These are phyloP conservation scores for Termitomyces sp. DNA, from an alignment of 768 basidiomycete genomes.

Conservation along the genomic window DNA sequence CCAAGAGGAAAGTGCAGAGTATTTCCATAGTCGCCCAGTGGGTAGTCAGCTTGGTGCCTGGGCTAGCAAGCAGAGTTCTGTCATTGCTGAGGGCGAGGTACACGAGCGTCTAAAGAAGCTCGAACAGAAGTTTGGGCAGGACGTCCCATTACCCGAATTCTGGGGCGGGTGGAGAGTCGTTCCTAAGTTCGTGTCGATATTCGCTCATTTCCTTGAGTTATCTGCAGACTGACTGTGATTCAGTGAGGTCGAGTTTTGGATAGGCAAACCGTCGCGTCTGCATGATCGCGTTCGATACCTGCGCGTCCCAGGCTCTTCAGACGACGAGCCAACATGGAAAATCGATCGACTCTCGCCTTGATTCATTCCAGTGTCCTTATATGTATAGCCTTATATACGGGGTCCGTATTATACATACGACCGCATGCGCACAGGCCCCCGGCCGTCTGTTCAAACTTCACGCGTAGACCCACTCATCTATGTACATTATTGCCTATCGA, in stretches of 20 bases:
- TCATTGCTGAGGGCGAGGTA: constrained; percentile 73
- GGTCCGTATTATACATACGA: background rate
- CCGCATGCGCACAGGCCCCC: no score
- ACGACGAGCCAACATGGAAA: constrained; percentile 62
- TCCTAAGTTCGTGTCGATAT: constrained; percentile 63
- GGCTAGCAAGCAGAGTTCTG: constrained; percentile 86
- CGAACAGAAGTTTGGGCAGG: constrained; percentile 52
- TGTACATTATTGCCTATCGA: no score
- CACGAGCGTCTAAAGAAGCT: constrained; percentile 55
- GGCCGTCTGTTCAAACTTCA: no score
- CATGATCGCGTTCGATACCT: constrained; percentile 87
- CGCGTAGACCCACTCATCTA: no score
- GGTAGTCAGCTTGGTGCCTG: constrained; percentile 89
- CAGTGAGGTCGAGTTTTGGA: constrained; percentile 97
- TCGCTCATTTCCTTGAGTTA: background rate
- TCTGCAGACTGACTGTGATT: constrained; percentile 5
- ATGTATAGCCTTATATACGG: background rate
- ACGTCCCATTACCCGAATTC: constrained; percentile 79
- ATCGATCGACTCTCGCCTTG: constrained; percentile 79
- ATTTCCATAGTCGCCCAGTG: constrained; percentile 78
- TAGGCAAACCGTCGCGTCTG: constrained; percentile 90
- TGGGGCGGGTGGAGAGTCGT: constrained; percentile 98
- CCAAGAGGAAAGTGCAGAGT: constrained; percentile 71
- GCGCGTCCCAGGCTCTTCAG: constrained; percentile 43
- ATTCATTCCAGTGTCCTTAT: constrained; percentile 16